These are phyloP conservation scores for Setaria italica DNA, from an alignment of 202 grass and related monocot genomes.

Conservation along the genomic window DNA sequence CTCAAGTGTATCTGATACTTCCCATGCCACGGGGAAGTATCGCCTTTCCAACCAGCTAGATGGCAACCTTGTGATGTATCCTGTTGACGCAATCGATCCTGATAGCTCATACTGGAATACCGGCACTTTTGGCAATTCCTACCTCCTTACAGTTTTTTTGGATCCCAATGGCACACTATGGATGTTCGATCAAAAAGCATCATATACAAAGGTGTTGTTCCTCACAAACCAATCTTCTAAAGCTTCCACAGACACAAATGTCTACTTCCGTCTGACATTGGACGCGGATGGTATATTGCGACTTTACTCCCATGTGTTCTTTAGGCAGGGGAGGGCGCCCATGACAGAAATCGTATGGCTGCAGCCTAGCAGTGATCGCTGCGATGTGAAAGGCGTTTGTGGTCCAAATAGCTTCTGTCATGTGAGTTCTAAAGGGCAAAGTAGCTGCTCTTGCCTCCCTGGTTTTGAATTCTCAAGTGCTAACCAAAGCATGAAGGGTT, in stretches of 20 bases:
- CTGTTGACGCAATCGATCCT: constrained; percentile 12
- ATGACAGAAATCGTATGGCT: constrained; percentile 32
- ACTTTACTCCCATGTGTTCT: constrained; percentile 44
- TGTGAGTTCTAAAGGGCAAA: not conserved
- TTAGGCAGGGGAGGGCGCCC: constrained; percentile 3
- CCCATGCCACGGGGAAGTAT: constrained; percentile 38
- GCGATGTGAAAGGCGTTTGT: constrained; percentile 45
- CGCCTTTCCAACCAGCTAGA: constrained; percentile 46
- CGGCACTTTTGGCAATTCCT: not conserved
- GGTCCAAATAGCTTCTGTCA: constrained; percentile 54
- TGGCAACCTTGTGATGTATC: constrained; percentile 51
- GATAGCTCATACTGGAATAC: constrained; percentile 51
- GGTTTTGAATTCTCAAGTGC: constrained; percentile 43
- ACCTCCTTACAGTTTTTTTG: constrained; percentile 36
- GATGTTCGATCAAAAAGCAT: constrained; percentile 10
- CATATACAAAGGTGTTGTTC: constrained; percentile 34
- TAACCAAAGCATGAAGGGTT: constrained; percentile 36
- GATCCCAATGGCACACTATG: constrained; percentile 48
- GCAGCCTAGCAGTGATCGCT: constrained; percentile 12
- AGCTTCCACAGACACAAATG: constrained; percentile 16
- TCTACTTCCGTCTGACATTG: constrained; percentile 23
- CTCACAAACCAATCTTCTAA: constrained; percentile 33
- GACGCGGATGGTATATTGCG: constrained; percentile 27
- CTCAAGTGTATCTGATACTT: constrained; percentile 42
- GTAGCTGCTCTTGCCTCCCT: constrained; percentile 48